Base-by-base conservation (phyloP, 2,329 filamentous ascomycete genomes). In the Stagonosporopsis chrysanthemi region DNA sequence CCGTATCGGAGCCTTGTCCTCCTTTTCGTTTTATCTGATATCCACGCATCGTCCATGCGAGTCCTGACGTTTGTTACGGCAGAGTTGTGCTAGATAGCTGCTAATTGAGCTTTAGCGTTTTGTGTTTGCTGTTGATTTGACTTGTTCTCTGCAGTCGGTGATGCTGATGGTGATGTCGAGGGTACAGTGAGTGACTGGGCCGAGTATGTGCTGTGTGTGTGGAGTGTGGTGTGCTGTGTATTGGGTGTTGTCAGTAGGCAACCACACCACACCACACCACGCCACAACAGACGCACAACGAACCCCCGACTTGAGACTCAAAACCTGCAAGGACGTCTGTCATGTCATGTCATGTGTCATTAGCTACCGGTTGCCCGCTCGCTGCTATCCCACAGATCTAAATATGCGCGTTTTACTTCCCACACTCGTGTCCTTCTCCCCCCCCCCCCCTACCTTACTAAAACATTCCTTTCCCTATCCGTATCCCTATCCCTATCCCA, bases 301-400 rank as follows among this genome's bases (percentile, higher is more conserved):
- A 26, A 26, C n/a, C n/a, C n/a, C n/a, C 5, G 26, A 28, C 26
- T 28, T 28, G 28, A 31, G 11, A 31, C 28, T 6, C 28, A 26
- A 26, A 26, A 26, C 4, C 24, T 26, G 24, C 24, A 26, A 26
- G 24, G 24, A 4, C 28, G 11, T 31, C 28, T 47, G 42, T 56
- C 53, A 43, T 33, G 14, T 56, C 42, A 56, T 52, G 47, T 56
- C 42, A 39, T 52, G 41, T 56, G 47, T 56, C 53, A 52, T 56
- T 56, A 56, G 53, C 41, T 38, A 45, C 12, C 42, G 28, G 28
- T 31, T 31, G 28, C 28, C 28, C 28, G 28, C 28, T 31, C 9
- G 11, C 28, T 31, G 28, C 28, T 31, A 31, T 31, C 28, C 28
- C 28, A 31, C 28, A 31, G 28, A 7, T 31, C 28, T 31, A 31